phyloP scores from a whole-genome alignment of 306 rosid species.

The Rosa chinensis region DNA sequence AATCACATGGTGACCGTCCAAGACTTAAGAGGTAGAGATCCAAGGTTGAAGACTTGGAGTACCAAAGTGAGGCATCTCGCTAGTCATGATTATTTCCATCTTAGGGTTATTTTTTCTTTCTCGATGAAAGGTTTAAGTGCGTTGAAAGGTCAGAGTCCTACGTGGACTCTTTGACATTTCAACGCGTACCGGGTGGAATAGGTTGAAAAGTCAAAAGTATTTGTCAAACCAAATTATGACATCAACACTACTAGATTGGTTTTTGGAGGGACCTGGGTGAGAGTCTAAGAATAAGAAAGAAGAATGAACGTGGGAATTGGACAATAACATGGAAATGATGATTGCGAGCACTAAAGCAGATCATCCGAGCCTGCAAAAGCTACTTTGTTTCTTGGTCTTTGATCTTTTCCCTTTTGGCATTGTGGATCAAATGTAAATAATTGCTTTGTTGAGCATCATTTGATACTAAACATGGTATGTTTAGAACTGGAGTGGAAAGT shows the following conservation, averaged over 20 bases:
- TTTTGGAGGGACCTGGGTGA: slow-evolving; percentile 17
- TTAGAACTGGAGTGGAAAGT: neutral
- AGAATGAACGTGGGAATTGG: slow-evolving; percentile 27
- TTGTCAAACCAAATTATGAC: too few species aligned
- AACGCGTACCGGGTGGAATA: too few species aligned
- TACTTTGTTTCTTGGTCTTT: slow-evolving; percentile 14
- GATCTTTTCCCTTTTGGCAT: slow-evolving; percentile 26
- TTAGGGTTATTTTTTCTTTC: too few species aligned
- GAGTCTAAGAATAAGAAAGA: slow-evolving; percentile 22
- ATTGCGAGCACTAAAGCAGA: slow-evolving; percentile 33
- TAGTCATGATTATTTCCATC: too few species aligned
- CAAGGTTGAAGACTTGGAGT: too few species aligned
- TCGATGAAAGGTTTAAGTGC: too few species aligned
- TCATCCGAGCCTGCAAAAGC: slow-evolving; percentile 18
- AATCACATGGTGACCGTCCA: too few species aligned
- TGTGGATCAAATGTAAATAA: slow-evolving; percentile 5
- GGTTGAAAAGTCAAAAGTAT: too few species aligned
- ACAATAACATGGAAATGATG: slow-evolving; percentile 27
- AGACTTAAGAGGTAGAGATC: too few species aligned
- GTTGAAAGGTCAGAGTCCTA: too few species aligned
- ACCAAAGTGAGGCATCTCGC: too few species aligned
- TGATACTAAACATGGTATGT: neutral
- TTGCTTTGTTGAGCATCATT: neutral
- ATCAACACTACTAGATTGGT: neutral
- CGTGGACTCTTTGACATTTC: too few species aligned